Evolutionary conservation across 2,329 filamentous ascomycete species (phyloP), one percentile per base, ranked within the genome.

Genomic region (Trichoderma guizhouense): DNA sequence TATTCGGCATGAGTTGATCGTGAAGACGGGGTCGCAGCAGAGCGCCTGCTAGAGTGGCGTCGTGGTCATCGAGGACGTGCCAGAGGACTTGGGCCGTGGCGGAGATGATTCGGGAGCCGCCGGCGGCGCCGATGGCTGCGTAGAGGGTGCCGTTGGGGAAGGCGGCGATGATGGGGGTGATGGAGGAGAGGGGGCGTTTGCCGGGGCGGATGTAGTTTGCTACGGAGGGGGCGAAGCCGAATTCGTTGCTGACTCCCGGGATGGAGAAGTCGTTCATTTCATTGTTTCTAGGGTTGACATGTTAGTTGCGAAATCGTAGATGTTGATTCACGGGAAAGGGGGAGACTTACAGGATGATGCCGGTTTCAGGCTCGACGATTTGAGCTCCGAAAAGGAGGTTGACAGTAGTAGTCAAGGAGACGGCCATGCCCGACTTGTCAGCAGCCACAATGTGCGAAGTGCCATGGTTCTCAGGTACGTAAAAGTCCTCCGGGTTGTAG

Each of bases 241-340:
- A 98, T 30, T 91, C 89, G 79, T 97, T 97, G 72, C 86, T 86
- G 2, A 87, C 83, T 68, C 89, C 89, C 0, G 95, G 95, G 76
- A 97, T 94, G 63, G 91, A 93, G 84, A 98, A 98, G 83, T 97
- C 94, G 84, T 91, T 87, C 86, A 89, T 89, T 81, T 91, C 87
- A 79, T 90, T 85, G 81, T 90, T 91, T 30, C 81, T 83, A 75
- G 72, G 7, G 3, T 3, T 15, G 7, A 2, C 66, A 7, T 55
- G 66, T 64, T 58, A 64, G 57, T 14, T 53, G 63, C 26, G 21
- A 7, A 7, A 3, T 39, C 14, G 2, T 39, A 18, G 21, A 34
- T 9, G 5, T 51, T 12, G 18, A 9, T 51, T 5, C 11, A 2
- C 1, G n/a, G n/a, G 11, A 4, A n/a, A 7, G 32, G 32, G 63